These are phyloP conservation scores for Cryphonectria japonica DNA, from an alignment of 2,329 filamentous ascomycete species.

Conservation along the genomic window DNA sequence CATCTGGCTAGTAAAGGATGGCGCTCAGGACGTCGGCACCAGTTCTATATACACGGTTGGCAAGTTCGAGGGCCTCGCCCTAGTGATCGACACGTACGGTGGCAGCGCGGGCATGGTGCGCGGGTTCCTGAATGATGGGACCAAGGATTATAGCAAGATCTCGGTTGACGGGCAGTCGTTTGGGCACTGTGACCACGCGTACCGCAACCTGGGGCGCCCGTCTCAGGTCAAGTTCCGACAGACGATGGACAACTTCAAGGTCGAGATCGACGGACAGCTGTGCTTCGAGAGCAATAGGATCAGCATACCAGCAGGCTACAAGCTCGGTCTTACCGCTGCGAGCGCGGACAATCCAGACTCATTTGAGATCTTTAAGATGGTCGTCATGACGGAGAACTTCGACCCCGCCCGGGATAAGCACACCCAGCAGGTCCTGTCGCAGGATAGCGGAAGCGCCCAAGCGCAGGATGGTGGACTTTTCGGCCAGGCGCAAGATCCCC, in stretches of 20 bases:
- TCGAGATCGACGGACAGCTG: slow-evolving; percentile 75
- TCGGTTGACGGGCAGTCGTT: slow-evolving; percentile 87
- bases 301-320: slow-evolving; percentile 76
- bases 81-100: slow-evolving; percentile 84
- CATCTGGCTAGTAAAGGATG: slow-evolving; percentile 83
- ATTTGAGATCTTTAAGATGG: slow-evolving; percentile 89
- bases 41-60: slow-evolving; percentile 83
- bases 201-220: slow-evolving; percentile 87
- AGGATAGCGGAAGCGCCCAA: slow-evolving; percentile 39
- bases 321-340: slow-evolving; percentile 84
- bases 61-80: slow-evolving; percentile 85
- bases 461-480: slow-evolving; percentile 33
- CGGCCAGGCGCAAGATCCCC: slow-evolving; percentile 38
- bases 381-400: slow-evolving; percentile 64
- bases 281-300: slow-evolving; percentile 88
- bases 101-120: slow-evolving; percentile 79
- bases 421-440: slow-evolving; percentile 32
- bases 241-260: slow-evolving; percentile 67
- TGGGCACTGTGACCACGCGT: slow-evolving; percentile 87
- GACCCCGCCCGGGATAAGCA: slow-evolving; percentile 35
- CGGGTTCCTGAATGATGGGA: slow-evolving; percentile 92
- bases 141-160: slow-evolving; percentile 76
- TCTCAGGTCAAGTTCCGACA: slow-evolving; percentile 77
- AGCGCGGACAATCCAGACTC: slow-evolving; percentile 92
- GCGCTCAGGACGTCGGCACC: slow-evolving; percentile 65